Evolutionary conservation across 495 filamentous ascomycete genomes (phyloP).

Genomic region (Trichoderma orchidacearum): DNA sequence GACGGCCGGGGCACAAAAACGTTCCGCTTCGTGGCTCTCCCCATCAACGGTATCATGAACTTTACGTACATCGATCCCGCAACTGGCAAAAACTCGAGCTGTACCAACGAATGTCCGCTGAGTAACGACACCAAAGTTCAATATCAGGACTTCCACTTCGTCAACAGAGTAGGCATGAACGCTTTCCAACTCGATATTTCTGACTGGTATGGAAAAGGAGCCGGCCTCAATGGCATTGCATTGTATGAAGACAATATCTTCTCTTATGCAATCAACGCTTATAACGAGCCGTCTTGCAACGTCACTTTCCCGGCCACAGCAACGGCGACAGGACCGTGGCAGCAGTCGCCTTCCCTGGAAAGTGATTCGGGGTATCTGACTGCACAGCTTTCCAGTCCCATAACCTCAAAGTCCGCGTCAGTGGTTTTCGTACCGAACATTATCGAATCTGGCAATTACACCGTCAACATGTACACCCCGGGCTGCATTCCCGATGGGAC

Average conservation of each 20-base stretch:
- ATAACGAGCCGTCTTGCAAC: constrained; percentile 79
- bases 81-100: constrained; percentile 48
- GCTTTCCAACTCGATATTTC: constrained; percentile 77
- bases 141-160: constrained; percentile 84
- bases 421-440: constrained; percentile 79
- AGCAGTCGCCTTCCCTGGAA: constrained; percentile 38
- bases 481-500: constrained; percentile 71
- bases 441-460: constrained; percentile 79
- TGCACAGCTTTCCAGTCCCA: constrained; percentile 39
- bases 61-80: constrained; percentile 73
- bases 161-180: constrained; percentile 78
- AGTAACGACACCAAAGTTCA: constrained; percentile 46
- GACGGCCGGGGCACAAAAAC: constrained; percentile 76
- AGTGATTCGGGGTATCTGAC: constrained; percentile 67
- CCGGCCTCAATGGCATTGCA: constrained; percentile 77
- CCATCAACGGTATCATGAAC: constrained; percentile 90
- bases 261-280: constrained; percentile 68
- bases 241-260: constrained; percentile 81
- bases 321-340: constrained; percentile 62
- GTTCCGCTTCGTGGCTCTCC: constrained; percentile 70
- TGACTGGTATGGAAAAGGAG: constrained; percentile 74
- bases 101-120: constrained; percentile 69
- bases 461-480: constrained; percentile 77
- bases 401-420: constrained; percentile 41
- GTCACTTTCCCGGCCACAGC: constrained; percentile 50